phyloP scores from a whole-genome alignment of 345 rosid genomes.

The Turritis glabra region DNA sequence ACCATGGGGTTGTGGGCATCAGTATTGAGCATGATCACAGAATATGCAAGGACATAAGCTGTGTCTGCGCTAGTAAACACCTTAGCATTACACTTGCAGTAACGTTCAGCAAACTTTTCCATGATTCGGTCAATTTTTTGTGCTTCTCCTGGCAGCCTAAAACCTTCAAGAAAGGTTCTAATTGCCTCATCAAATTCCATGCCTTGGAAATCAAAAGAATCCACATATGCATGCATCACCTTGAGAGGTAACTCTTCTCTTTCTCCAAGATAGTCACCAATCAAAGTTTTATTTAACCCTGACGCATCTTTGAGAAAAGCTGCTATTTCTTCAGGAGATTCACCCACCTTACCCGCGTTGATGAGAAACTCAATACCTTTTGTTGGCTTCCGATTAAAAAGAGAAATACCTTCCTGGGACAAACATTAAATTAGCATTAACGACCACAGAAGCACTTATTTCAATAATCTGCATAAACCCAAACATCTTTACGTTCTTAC shows the following conservation, averaged over 20 bases:
- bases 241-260: conserved; percentile 77
- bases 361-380: conserved; percentile 83
- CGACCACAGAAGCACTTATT: not conserved
- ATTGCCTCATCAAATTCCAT: conserved; percentile 84
- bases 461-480: conserved; percentile 2
- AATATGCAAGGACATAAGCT: conserved; percentile 90
- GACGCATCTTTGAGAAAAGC: conserved; percentile 65
- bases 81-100: conserved; percentile 77
- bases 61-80: conserved; percentile 91
- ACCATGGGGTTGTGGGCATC: conserved; percentile 95
- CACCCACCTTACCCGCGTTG: conserved; percentile 61
- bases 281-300: conserved; percentile 73
- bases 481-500: conserved; percentile 41
- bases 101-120: conserved; percentile 95
- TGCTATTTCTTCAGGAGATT: conserved; percentile 80
- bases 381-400: conserved; percentile 78
- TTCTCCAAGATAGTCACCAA: conserved; percentile 90
- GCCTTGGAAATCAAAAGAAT: conserved; percentile 71
- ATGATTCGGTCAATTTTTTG: conserved; percentile 92
- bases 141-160: conserved; percentile 90
- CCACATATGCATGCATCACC: conserved; percentile 95
- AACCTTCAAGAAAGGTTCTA: conserved; percentile 81
- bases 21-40: conserved; percentile 91
- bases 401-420: conserved; percentile 84
- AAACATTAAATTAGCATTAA: conserved; percentile 32